A percentile compares a stretch with the other conserved stretches of the same genome.
Conservation (phyloP, 2,329 filamentous ascomycete genomes). For the Aspergillus sp. region DNA sequence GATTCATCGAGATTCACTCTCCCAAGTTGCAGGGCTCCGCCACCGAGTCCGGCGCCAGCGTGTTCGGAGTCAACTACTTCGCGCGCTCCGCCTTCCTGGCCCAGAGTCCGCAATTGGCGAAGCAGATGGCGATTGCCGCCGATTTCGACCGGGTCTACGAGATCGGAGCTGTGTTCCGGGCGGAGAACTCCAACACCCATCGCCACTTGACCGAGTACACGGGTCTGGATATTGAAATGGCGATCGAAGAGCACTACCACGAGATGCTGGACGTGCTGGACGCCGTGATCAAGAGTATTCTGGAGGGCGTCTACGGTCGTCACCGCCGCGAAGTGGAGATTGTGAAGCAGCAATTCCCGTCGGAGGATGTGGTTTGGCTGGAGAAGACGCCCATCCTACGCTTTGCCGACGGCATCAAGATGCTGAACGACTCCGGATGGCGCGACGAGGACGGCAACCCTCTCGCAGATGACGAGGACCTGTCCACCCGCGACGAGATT, state of each 20-base stretch:
- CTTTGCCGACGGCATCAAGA: slow-evolving; percentile 74
- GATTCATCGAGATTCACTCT: slow-evolving; percentile 91
- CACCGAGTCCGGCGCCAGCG: slow-evolving; percentile 86
- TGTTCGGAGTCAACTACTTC: slow-evolving; percentile 93
- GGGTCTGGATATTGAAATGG: slow-evolving; percentile 90
- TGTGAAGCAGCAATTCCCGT: slow-evolving; percentile 80
- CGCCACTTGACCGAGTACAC: slow-evolving; percentile 94
- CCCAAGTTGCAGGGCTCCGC: slow-evolving; percentile 88
- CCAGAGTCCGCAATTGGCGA: slow-evolving; percentile 87
- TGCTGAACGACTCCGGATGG: slow-evolving; percentile 78
- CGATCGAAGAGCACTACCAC: slow-evolving; percentile 83
- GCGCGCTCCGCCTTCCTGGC: slow-evolving; percentile 82
- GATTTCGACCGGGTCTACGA: slow-evolving; percentile 91
- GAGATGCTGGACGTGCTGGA: slow-evolving; percentile 81
- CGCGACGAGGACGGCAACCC: slow-evolving; percentile 72
- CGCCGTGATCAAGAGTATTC: slow-evolving; percentile 75
- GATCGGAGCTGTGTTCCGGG: slow-evolving; percentile 85
- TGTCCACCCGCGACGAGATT: slow-evolving; percentile 83
- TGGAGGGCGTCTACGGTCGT: slow-evolving; percentile 67
- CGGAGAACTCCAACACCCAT: slow-evolving; percentile 94
- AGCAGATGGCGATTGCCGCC: slow-evolving; percentile 88
- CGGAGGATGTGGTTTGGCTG: slow-evolving; percentile 81
- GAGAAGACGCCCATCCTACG: slow-evolving; percentile 80
- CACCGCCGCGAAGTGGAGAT: slow-evolving; percentile 72
- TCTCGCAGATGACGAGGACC: slow-evolving; percentile 71